Conservation (phyloP, 495 filamentous ascomycete species). For the Penicillium waksmanii region DNA sequence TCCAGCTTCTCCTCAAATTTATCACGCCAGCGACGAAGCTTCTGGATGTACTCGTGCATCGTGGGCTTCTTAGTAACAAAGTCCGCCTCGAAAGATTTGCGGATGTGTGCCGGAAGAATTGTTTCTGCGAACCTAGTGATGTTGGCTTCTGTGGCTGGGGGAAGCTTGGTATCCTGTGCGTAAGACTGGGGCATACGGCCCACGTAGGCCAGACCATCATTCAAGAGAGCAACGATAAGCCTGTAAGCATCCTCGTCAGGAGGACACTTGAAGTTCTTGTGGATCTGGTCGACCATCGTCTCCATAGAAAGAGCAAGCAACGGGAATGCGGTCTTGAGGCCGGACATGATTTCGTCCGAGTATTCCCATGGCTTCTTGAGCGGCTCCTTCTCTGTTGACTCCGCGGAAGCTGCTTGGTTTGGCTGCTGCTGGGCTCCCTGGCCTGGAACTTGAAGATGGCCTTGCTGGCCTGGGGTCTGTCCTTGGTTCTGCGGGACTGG, state of each 20-base stretch:
- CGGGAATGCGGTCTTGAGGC: conserved; percentile 94
- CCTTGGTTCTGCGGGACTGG: conserved; percentile 36
- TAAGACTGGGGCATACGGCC: conserved; percentile 84
- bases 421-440: conserved; percentile 38
- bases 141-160: conserved; percentile 87
- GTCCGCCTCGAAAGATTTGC: conserved; percentile 92
- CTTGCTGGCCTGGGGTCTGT: conserved; percentile 30
- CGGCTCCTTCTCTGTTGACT: conserved; percentile 45
- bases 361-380: conserved; percentile 91
- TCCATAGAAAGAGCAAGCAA: conserved; percentile 97
- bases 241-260: conserved; percentile 98
- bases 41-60: conserved; percentile 97
- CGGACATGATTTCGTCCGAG: conserved; percentile 91
- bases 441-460: conserved; percentile 47
- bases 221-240: conserved; percentile 94
- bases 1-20: conserved; percentile 98
- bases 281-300: conserved; percentile 98
- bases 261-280: conserved; percentile 98
- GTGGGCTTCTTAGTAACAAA: conserved; percentile 93
- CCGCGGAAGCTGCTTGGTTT: conserved; percentile 23
- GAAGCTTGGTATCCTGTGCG: conserved; percentile 88
- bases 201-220: conserved; percentile 88
- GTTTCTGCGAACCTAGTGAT: conserved; percentile 97
- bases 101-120: conserved; percentile 88
- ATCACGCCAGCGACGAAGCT: conserved; percentile 92